Conservation (phyloP, 768 basidiomycete genomes). For the Rhodosporidiobolus sp. region DNA sequence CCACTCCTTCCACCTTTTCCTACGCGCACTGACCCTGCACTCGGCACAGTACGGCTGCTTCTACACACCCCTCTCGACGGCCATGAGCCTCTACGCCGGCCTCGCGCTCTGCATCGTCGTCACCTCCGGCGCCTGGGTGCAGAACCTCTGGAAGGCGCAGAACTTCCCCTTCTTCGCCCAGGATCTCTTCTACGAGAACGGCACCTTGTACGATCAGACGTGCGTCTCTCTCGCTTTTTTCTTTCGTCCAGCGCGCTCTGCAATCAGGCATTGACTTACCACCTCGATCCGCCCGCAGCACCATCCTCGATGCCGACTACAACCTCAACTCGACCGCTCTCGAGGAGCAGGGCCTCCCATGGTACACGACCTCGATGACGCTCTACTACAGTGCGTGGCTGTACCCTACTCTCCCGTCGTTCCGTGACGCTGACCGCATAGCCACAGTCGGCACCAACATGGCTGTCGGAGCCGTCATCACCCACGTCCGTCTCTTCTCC, state of each 20-base stretch:
- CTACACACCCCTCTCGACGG: slow-evolving; percentile 37
- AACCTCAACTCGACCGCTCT: slow-evolving; percentile 42
- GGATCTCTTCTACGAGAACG: slow-evolving; percentile 44
- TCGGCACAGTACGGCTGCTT: neutral
- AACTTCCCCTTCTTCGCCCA: slow-evolving; percentile 48
- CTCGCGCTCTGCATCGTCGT: slow-evolving; percentile 39
- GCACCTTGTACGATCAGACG: too few relatives aligned
- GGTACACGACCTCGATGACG: slow-evolving; percentile 33
- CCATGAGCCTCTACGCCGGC: slow-evolving; percentile 42
- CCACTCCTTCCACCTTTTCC: too few relatives aligned
- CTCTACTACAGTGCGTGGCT: slow-evolving; percentile 32
- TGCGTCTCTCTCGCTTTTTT: too few relatives aligned
- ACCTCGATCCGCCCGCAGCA: too few relatives aligned
- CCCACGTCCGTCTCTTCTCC: slow-evolving; percentile 35
- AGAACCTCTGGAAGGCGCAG: slow-evolving; percentile 45
- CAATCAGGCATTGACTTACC: too few relatives aligned
- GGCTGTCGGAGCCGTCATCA: slow-evolving; percentile 44
- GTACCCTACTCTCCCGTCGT: too few relatives aligned
- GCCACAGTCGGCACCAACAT: slow-evolving; percentile 43
- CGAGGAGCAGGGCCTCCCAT: slow-evolving; percentile 23
- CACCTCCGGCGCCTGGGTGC: slow-evolving; percentile 36
- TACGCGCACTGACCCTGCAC: neutral
- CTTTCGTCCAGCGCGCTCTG: too few relatives aligned
- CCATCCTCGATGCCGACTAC: slow-evolving; percentile 43
- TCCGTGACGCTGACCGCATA: too few relatives aligned